Conservation (phyloP, 1,284 basidiomycete species). For the Melampsora larici-populina region DNA sequence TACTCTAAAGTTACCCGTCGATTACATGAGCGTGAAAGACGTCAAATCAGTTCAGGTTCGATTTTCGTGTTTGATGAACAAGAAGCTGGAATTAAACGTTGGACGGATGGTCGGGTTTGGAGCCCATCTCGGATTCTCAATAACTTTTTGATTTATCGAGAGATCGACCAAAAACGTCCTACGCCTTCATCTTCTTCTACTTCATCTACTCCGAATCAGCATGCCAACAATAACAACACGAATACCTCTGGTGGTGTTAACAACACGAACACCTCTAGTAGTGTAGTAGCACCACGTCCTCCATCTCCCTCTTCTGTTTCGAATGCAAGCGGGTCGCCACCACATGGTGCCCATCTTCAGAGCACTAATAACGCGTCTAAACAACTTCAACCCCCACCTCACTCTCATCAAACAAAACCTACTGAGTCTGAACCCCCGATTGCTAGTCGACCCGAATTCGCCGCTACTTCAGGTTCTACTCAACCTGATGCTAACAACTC, state of each 20-base stretch:
- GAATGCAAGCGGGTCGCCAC: background rate
- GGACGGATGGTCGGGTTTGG: conserved; percentile 98
- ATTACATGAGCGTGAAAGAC: conserved; percentile 83
- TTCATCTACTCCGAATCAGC: background rate
- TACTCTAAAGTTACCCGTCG: conserved; percentile 91
- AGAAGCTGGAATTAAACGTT: conserved; percentile 94
- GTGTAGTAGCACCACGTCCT: background rate
- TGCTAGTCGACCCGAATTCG: conserved; percentile 64
- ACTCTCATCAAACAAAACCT: conserved; percentile 48
- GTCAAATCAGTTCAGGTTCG: conserved; percentile 86
- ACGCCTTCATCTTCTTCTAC: background rate
- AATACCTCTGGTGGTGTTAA: background rate
- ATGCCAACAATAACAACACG: background rate
- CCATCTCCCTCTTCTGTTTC: background rate
- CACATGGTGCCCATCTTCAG: background rate
- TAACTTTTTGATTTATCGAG: conserved; percentile 73
- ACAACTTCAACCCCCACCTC: conserved; percentile 46
- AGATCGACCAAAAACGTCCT: conserved; percentile 41
- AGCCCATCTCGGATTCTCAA: conserved; percentile 80
- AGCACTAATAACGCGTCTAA: conserved; percentile 43
- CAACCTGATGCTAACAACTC: conserved; percentile 32
- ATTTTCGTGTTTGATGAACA: conserved; percentile 99
- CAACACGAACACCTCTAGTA: background rate
- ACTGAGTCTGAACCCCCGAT: conserved; percentile 54
- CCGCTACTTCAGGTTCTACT: background rate